Percentiles rank a stretch among this genome's conserved stretches.
Conservation (phyloP, 306 rosid genomes). For the Echinosophora koreensis region DNA sequence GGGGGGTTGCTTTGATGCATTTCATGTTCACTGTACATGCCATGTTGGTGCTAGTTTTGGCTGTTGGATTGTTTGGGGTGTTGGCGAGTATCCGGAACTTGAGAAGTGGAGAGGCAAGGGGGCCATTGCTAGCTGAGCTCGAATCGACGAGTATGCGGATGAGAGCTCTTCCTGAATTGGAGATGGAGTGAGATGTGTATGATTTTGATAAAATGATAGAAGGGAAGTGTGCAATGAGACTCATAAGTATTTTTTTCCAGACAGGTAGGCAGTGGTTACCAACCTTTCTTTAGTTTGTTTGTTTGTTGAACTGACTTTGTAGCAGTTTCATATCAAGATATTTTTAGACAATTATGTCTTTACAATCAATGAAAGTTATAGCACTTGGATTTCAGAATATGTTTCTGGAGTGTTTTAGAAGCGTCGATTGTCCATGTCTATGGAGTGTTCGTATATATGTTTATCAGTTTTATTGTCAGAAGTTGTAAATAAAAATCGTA, state of each 20-base stretch:
- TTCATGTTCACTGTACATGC: conserved; percentile 77
- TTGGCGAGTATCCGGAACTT: conserved; percentile 54
- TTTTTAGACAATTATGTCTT: conserved; percentile 29
- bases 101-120: conserved; percentile 59
- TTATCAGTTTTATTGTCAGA: background rate
- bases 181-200: conserved; percentile 63
- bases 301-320: conserved; percentile 33
- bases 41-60: conserved; percentile 57
- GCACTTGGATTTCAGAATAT: conserved; percentile 8
- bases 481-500: background rate
- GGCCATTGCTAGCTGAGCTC: conserved; percentile 64
- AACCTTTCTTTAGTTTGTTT: conserved; percentile 35
- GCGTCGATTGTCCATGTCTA: background rate
- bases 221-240: conserved; percentile 39
- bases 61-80: conserved; percentile 63
- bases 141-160: conserved; percentile 50
- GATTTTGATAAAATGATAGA: conserved; percentile 14
- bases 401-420: background rate
- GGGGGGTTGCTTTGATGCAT: conserved; percentile 79
- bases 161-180: conserved; percentile 56
- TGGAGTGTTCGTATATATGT: background rate
- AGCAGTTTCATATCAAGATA: conserved; percentile 30
- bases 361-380: conserved; percentile 38
- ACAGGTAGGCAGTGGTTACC: conserved; percentile 43
- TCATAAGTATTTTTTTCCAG: conserved; percentile 31